Percentiles rank a stretch among this genome's conserved stretches.
These are phyloP conservation scores for Globisporangium paddicum DNA, from an alignment of 352 stramenopile genomes.

Conservation along the genomic window DNA sequence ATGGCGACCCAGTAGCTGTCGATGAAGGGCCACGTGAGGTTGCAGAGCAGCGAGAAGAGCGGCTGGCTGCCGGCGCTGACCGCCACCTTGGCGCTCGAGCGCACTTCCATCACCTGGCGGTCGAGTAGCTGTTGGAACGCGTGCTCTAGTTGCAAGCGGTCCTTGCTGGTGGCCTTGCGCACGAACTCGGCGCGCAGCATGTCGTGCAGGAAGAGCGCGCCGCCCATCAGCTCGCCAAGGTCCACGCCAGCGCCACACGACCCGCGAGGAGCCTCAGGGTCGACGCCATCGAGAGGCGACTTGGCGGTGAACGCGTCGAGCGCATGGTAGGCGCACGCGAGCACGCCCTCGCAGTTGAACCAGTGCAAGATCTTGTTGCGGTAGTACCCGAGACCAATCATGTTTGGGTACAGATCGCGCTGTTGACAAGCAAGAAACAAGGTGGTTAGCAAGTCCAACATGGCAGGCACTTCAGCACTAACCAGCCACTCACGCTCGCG, in stretches of 20 bases:
- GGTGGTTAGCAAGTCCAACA: conserved; percentile 6
- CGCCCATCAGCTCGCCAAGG: conserved; percentile 49
- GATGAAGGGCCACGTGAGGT: conserved; percentile 83
- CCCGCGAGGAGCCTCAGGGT: not conserved
- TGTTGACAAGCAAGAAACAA: conserved; percentile 15
- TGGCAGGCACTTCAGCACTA: not conserved
- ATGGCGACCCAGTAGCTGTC: conserved; percentile 84
- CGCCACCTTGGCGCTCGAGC: conserved; percentile 3
- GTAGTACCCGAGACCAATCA: conserved; percentile 85
- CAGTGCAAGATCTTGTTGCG: conserved; percentile 86
- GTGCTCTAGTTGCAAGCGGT: conserved; percentile 34
- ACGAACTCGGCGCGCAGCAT: conserved; percentile 82
- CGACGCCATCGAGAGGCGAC: conserved; percentile 3
- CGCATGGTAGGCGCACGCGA: conserved; percentile 72
- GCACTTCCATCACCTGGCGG: conserved; percentile 30
- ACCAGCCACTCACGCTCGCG: conserved; percentile 36
- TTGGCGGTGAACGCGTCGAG: conserved; percentile 38
- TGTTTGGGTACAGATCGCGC: conserved; percentile 80
- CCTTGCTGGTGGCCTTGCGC: conserved; percentile 51
- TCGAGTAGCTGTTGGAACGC: conserved; percentile 36
- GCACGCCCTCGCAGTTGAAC: conserved; percentile 78
- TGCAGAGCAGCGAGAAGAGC: conserved; percentile 67
- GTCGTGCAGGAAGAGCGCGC: conserved; percentile 65
- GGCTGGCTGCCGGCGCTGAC: conserved; percentile 19
- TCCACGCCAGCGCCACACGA: conserved; percentile 23